These are phyloP conservation scores for Saccharomycopsis crataegensis DNA, from an alignment of 1,139 yeast species.

Conservation along the genomic window DNA sequence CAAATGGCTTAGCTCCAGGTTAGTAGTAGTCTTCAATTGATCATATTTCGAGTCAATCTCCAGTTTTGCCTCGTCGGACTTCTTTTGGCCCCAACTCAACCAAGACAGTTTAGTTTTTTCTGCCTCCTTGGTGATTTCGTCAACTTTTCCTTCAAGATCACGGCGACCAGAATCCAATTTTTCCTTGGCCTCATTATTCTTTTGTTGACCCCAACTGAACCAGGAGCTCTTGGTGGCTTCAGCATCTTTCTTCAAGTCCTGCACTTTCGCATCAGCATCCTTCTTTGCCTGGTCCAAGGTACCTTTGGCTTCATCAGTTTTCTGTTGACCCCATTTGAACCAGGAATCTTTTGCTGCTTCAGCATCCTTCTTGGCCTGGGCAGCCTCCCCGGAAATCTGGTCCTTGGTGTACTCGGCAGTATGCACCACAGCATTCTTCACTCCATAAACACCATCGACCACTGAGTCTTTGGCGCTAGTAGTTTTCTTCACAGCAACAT, in stretches of 20 bases:
- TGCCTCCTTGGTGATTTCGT: constrained; percentile 24
- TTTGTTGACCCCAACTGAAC: constrained; percentile 27
- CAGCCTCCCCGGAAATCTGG: constrained; percentile 1
- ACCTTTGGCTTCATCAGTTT: constrained; percentile 27
- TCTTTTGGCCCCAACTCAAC: constrained; percentile 27
- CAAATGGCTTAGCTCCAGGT: neutral
- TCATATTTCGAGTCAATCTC: constrained; percentile 4
- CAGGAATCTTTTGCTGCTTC: constrained; percentile 22
- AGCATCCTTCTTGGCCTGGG: constrained; percentile 7
- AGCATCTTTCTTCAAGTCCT: constrained; percentile 24
- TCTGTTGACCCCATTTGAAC: constrained; percentile 27
- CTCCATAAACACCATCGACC: constrained; percentile 18
- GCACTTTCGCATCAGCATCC: constrained; percentile 12
- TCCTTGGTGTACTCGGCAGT: constrained; percentile 19
- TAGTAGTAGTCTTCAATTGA: constrained; percentile 13
- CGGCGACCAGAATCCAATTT: constrained; percentile 14
- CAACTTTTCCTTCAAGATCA: constrained; percentile 19
- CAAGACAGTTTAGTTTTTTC: constrained; percentile 21
- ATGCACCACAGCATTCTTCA: constrained; percentile 21
- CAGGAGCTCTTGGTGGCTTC: constrained; percentile 21
- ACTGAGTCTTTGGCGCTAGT: constrained; percentile 29
- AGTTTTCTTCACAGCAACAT: constrained; percentile 30
- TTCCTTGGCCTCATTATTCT: constrained; percentile 25
- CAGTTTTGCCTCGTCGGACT: constrained; percentile 25
- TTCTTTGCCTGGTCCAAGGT: constrained; percentile 19